Evolutionary conservation across 2,329 filamentous ascomycete species (phyloP), one percentile per base, ranked within the genome.

Genomic region (Ophiostoma ulmi): DNA sequence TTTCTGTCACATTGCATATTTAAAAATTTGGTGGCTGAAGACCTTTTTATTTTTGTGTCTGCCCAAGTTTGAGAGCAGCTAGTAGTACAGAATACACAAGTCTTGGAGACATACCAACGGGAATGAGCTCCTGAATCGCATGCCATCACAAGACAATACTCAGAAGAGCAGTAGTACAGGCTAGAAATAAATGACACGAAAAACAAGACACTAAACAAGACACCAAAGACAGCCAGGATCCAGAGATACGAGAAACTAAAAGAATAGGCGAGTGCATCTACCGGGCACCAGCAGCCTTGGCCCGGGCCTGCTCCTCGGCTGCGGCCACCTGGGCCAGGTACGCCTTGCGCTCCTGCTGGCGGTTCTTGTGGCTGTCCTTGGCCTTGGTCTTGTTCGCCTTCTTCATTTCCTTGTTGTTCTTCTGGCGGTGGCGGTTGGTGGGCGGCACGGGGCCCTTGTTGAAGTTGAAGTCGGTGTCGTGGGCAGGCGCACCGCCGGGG

Each of bases 281-380:
- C 31, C 36, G 31, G 35, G 61, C 35, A n/a, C 31, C 61, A 1
- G 35, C 35, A 6, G 61, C 58, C 26, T 11, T 13, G 26, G 58
- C 58, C 17, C 14, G 26, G 6, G 58, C 58, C 58, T 35, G 31
- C 31, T 22, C 58, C 58, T 17, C 26, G 14, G 55, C 58, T 8
- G 58, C 58, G 11, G 26, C 31, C 58, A 36, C n/a, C 31, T 64
- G 4, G 31, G 26, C 31, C 22, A 64, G 17, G 61, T 64, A 64
- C 14, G 35, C 61, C 61, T 64, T 64, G 61, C 61, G 61, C 14
- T 64, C 61, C 14, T 36, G 26, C 35, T 64, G 61, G 31, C 20
- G 3, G 26, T 22, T 64, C 31, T 64, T 64, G 61, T 39, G 22
- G 35, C 14, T 31, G 5, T 20, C 14, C 31, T 64, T 64, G 22